Evolutionary conservation across 192 early-diverging fungal species (phyloP), one percentile per base, ranked within the genome.

Genomic region (Coemansia sp.): DNA sequence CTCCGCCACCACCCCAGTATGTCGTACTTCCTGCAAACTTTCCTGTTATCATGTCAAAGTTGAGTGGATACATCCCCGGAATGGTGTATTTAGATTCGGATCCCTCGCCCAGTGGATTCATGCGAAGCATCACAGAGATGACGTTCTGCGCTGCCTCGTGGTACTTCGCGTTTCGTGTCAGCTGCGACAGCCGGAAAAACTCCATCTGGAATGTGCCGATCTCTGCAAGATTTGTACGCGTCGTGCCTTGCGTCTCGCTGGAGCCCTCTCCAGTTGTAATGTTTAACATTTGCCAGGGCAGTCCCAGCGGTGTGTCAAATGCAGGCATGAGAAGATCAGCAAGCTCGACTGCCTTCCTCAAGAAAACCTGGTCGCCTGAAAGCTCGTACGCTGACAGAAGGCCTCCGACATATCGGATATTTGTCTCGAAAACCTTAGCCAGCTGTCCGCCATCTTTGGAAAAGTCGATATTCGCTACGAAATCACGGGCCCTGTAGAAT

Each of bases 401-500:
- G 6, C 93, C 94, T 57, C 94, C 95, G 3, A 97, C 68, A 19
- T 92, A 88, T 30, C 94, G 82, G 73, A 95, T 94, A n/a, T 91
- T 94, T 0, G 89, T 91, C 75, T 97, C 95, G 73, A 95, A 95
- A 31, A 94, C 71, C 64, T 87, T 88, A 29, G 90, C 86, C 46
- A 75, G 64, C 56, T 87, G 77, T 19, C 85, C 88, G 64, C 84
- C 76, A 54, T 89, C 84, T 58, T 89, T 80, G 78, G 89, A 90
- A 32, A 85, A 82, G 25, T 95, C 67, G 24, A 70, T 67, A 8
- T 83, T 84, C 4, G 67, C 74, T 6, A 98, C 87, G 88, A 91
- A 93, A 17, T 82, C 75, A 19, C 85, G 82, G 3, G 88, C 91
- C 63, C 87, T 76, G 24, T 83, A 55, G 67, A 91, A 95, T 63